Evolutionary conservation across 208 protist genomes (phyloP).

Genomic region (Trypanosoma rangeli): DNA sequence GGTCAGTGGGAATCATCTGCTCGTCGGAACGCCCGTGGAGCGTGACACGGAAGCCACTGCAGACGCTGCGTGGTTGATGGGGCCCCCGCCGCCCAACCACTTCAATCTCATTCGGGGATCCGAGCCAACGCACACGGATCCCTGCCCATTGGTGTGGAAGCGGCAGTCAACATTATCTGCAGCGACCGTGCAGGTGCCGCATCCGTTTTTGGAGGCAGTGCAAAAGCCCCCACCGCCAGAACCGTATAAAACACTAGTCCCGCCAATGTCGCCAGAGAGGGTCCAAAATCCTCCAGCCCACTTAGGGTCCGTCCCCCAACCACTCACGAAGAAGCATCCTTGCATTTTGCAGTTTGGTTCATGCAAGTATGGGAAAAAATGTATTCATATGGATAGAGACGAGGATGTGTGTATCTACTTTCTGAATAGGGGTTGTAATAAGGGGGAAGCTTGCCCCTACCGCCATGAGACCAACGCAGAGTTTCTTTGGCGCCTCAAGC

Average conservation of each 20-base stretch:
- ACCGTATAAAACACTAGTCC: not conserved
- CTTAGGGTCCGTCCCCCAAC: not conserved
- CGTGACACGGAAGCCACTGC: not conserved
- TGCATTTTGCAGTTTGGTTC: constrained; percentile 71
- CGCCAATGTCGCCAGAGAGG: not conserved
- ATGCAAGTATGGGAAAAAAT: constrained; percentile 69
- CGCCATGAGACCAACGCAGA: constrained; percentile 64
- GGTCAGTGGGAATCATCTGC: constrained; percentile 5
- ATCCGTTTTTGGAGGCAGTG: constrained; percentile 37
- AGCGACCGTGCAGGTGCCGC: constrained; percentile 2
- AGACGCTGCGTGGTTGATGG: not conserved
- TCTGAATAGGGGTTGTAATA: constrained; percentile 52
- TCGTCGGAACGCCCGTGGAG: constrained; percentile 2
- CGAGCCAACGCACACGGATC: constrained; percentile 35
- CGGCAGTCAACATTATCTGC: not conserved
- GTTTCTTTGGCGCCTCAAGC: constrained; percentile 29
- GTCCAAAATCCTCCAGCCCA: not conserved
- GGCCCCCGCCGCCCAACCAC: constrained; percentile 19
- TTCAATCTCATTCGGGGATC: constrained; percentile 47
- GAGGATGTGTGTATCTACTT: constrained; percentile 76
- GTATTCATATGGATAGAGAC: constrained; percentile 54
- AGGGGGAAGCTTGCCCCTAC: constrained; percentile 43
- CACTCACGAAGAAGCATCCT: constrained; percentile 40
- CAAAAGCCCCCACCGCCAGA: constrained; percentile 4
- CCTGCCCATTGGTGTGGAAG: constrained; percentile 6